Base-by-base conservation (phyloP, 192 early-diverging fungal species). In the Gigaspora rosea region DNA sequence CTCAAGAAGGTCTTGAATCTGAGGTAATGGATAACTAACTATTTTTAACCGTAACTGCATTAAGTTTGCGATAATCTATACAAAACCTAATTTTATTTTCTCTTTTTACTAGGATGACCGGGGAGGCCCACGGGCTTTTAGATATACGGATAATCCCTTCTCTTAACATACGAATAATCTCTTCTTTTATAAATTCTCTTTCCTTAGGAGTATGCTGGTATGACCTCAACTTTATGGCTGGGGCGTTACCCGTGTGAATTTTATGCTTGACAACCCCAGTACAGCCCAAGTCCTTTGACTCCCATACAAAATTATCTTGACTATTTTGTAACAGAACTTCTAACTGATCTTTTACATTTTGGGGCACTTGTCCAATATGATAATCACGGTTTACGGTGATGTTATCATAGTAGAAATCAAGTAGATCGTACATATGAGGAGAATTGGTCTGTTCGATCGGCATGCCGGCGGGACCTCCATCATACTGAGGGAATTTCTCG, bases 11-110 rank as follows among this genome's bases (percentile, higher is more conserved):
- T 27, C 27, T 27, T 27, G 27, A 27, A 27, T 27, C 27, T 1
- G 0, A 1, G 27, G 27, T 27, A 27, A 27, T 0, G 86, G 57
- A n/a, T n/a, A n/a, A n/a, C n/a, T 86, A 87, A 10, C 75, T 77
- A 68, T 92, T 82, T 52, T 79, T 56, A 1, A 77, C 78, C 0
- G 86, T 90, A 0, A 82, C 32, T 10, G 7, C 63, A 75, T 90
- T 91, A 9, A 92, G 64, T 8, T 64, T 80, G 7, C 84, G 54
- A 58, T 90, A 91, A 57, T 90, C 85, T 4, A 89, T 49, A 46
- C 79, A 77, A 20, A 80, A 48, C 0, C 79, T 33, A 12, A 77
- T 52, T 22, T 65, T 71, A 8, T 67, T 63, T 4, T 73, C 64
- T 36, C 66, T 63, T n/a, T 64, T 47, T 11, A 77, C 51, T 11